phyloP scores from a whole-genome alignment of 176 grass and related monocot genomes.

The Carex littledalei region DNA sequence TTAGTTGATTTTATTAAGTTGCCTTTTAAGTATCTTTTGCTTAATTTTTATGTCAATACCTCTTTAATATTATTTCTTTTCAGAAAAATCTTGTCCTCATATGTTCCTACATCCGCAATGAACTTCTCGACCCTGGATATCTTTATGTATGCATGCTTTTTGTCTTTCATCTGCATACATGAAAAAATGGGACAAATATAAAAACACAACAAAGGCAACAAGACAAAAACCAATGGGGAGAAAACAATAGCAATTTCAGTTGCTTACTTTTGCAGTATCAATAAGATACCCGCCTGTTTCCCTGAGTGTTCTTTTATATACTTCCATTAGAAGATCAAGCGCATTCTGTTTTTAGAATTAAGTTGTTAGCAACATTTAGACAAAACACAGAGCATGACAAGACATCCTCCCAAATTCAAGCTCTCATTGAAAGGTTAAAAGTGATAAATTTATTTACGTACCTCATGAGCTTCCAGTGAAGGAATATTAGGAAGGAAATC shows the following conservation, averaged over 20 bases:
- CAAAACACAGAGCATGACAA: not conserved
- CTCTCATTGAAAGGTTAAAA: not conserved
- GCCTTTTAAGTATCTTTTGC: not conserved
- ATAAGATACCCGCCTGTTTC: constrained; percentile 59
- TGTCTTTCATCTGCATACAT: not conserved
- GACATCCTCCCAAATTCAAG: not conserved
- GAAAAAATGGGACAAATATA: not conserved
- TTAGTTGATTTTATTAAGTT: not conserved
- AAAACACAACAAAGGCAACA: not conserved
- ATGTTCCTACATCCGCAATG: constrained; percentile 18
- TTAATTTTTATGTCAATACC: not conserved
- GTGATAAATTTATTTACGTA: not conserved
- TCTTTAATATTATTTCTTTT: not conserved
- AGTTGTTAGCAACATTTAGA: not conserved
- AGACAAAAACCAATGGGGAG: not conserved
- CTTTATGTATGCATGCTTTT: constrained; percentile 19
- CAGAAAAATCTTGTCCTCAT: not conserved
- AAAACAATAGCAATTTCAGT: not conserved
- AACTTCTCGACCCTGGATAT: constrained; percentile 32
- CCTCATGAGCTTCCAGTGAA: constrained; percentile 66
- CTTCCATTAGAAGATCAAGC: constrained; percentile 46
- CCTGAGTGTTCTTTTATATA: constrained; percentile 40
- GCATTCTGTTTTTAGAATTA: constrained; percentile 21
- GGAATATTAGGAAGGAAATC: constrained; percentile 76
- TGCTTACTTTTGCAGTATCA: constrained; percentile 31